Conservation (phyloP, 1,284 basidiomycete genomes). For the Cutaneotrichosporon sp. region DNA sequence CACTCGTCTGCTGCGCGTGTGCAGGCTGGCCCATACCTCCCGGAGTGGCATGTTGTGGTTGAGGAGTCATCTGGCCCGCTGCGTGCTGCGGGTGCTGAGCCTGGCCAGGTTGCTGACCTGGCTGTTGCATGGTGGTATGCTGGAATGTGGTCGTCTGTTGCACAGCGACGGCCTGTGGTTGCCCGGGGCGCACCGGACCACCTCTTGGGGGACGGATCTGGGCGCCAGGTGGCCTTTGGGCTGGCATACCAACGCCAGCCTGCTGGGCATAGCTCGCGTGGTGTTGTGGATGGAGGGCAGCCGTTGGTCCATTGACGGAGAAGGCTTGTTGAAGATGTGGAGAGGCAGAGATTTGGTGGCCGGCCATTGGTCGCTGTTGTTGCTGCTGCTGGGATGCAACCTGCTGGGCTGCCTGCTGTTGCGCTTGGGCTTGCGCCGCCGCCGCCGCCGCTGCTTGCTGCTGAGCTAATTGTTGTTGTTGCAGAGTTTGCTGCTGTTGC, state of each 20-base stretch:
- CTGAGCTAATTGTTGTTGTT: constrained; percentile 15
- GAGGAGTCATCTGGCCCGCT: constrained; percentile 19
- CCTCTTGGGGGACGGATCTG: constrained; percentile 26
- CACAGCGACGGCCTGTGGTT: constrained; percentile 15
- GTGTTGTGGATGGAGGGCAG: constrained; percentile 23
- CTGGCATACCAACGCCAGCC: constrained; percentile 21
- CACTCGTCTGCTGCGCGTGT: constrained; percentile 20
- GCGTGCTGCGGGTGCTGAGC: constrained; percentile 28
- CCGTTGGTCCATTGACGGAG: constrained; percentile 30
- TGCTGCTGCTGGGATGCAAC: constrained; percentile 4
- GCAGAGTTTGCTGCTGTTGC: constrained; percentile 23
- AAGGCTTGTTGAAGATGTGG: constrained; percentile 48
- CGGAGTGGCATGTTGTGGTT: constrained; percentile 31
- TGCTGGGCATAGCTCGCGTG: constrained; percentile 26
- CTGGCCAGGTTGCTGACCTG: constrained; percentile 27
- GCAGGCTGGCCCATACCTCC: constrained; percentile 16
- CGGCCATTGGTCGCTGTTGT: constrained; percentile 12
- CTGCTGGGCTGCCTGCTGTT: constrained; percentile 12
- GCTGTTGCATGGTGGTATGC: constrained; percentile 7
- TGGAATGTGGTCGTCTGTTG: constrained; percentile 18
- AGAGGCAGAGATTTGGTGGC: constrained; percentile 34
- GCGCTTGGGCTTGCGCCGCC: constrained; percentile 8
- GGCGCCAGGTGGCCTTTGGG: constrained; percentile 14
- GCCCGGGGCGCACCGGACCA: constrained; percentile 18
- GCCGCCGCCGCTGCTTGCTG: constrained; percentile 24